Base-by-base conservation (phyloP, 2,329 filamentous ascomycete genomes). In the Epichloe hybrida region DNA sequence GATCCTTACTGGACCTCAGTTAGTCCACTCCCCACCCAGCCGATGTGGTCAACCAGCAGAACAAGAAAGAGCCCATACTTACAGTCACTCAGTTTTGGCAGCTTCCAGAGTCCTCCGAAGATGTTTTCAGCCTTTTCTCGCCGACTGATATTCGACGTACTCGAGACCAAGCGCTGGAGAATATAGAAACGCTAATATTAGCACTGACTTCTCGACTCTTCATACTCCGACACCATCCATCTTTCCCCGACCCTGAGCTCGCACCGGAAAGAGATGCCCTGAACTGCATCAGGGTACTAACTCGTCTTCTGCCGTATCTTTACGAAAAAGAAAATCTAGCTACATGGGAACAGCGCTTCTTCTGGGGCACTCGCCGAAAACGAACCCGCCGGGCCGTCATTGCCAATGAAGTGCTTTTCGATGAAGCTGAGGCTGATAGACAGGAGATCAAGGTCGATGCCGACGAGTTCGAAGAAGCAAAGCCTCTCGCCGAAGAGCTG, bases 101-200 rank as follows among this genome's bases (percentile, higher is more conserved):
- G 68, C 82, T 98, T 42, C 93, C 93, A 55, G 93, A 97, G 68
- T 90, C 89, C 13, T 82, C 88, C 49, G 93, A 97, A 65, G 93
- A 98, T 73, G 83, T 98, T 62, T 97, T 97, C 73, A 95, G 88
- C 64, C 80, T 97, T 97, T 97, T 96, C 69, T 89, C 90, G 38
- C 82, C 89, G 5, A 81, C 84, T 52, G 87, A 94, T 65, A 91
- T 96, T 56, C 86, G 90, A 55, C 83, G 90, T 58, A 90, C 88
- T 44, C 81, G 90, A 64, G 91, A 96, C 67, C 77, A 81, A 59
- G 85, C 89, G 46, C 73, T 94, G 55, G 83, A 86, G 64, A 96
- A 96, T 64, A 76, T 96, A 56, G 89, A 96, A 69, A 95, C 90
- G 6, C 76, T 96, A 40, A 79, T 95, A 57, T 76, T 91, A 41